These are phyloP conservation scores for Musa balbisiana DNA, from an alignment of 202 grass and related monocot species.

Conservation along the genomic window DNA sequence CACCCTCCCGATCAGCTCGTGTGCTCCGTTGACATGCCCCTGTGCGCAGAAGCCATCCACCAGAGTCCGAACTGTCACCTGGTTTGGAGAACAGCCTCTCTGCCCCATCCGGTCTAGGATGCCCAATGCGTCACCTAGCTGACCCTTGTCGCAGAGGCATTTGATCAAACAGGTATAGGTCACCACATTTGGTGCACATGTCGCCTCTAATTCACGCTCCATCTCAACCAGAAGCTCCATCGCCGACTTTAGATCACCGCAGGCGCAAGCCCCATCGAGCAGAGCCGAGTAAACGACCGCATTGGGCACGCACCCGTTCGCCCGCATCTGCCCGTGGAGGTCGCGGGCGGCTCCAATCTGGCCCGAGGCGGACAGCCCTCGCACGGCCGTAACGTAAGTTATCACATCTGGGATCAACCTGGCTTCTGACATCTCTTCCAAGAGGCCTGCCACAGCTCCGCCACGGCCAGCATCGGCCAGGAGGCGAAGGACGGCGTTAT, in stretches of 20 bases:
- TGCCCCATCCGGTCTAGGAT: conserved; percentile 55
- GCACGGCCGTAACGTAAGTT: conserved; percentile 51
- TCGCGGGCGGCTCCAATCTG: conserved; percentile 39
- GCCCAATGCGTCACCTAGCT: conserved; percentile 33
- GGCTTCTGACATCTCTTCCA: conserved; percentile 14
- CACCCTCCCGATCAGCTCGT: conserved; percentile 47
- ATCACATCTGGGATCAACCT: conserved; percentile 35
- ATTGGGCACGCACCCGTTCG: conserved; percentile 48
- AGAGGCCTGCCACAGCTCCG: background rate
- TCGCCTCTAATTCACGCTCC: conserved; percentile 33
- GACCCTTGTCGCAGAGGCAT: conserved; percentile 52
- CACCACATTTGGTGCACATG: conserved; percentile 59
- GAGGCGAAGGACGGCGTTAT: conserved; percentile 14
- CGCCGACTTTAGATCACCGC: conserved; percentile 33
- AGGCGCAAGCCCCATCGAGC: conserved; percentile 52
- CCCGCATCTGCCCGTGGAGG: conserved; percentile 50
- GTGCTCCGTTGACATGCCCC: conserved; percentile 8
- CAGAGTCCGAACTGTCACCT: conserved; percentile 44
- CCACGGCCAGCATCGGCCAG: conserved; percentile 13
- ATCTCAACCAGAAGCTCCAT: conserved; percentile 43
- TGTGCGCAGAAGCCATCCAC: conserved; percentile 39
- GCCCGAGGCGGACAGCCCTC: conserved; percentile 38
- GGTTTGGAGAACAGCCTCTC: conserved; percentile 54
- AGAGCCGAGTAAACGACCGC: conserved; percentile 55
- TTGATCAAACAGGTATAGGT: conserved; percentile 86